phyloP scores from a whole-genome alignment of 2,329 filamentous ascomycete genomes.

The Aschersonia sp. region DNA sequence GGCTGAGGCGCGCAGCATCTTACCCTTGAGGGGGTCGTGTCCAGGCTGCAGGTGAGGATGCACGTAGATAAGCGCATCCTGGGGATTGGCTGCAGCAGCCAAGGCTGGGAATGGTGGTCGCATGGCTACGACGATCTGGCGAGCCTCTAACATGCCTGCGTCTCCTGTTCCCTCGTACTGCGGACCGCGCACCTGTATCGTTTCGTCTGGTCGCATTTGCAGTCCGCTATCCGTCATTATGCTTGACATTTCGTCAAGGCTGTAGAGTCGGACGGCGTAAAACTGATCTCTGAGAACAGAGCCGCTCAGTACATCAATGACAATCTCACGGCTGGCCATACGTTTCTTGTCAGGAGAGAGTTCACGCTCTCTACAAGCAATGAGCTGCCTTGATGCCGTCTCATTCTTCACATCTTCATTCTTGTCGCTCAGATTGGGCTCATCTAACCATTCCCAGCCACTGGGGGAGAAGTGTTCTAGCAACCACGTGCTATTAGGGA shows the following conservation, averaged over 20 bases:
- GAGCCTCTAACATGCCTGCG: background rate
- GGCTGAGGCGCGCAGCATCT: background rate
- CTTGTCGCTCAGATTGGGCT: background rate
- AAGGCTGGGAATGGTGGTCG: background rate
- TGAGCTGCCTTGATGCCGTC: background rate
- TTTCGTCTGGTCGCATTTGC: background rate
- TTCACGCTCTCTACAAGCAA: background rate
- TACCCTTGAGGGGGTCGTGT: background rate
- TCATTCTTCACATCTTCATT: background rate
- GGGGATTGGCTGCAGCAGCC: background rate
- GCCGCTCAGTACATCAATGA: background rate
- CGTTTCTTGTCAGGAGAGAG: background rate
- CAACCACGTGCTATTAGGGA: background rate
- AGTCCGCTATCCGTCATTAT: background rate
- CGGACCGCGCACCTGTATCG: background rate
- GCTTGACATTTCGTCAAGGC: background rate
- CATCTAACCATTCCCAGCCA: background rate
- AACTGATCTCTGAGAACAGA: background rate
- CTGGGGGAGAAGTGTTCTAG: background rate
- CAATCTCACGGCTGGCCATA: background rate
- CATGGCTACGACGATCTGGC: background rate
- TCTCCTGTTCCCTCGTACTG: background rate
- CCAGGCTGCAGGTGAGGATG: background rate
- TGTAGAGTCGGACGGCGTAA: background rate
- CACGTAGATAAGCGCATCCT: background rate